These are phyloP conservation scores for Acer saccharum DNA, from an alignment of 345 rosid genomes.

Conservation along the genomic window DNA sequence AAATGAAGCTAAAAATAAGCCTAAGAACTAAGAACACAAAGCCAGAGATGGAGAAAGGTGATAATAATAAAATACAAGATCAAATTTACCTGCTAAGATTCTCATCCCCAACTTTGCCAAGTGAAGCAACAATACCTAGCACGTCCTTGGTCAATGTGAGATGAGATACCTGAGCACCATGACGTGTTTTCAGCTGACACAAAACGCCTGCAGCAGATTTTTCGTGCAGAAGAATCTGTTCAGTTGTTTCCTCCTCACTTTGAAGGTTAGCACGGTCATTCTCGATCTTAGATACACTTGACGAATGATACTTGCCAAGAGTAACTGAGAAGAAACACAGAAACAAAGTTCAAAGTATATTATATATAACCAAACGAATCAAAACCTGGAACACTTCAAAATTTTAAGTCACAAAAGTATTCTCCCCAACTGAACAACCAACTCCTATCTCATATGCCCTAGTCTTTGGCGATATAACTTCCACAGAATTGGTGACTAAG, in stretches of 20 bases:
- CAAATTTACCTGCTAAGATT: slow-evolving; percentile 74
- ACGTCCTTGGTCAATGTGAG: slow-evolving; percentile 53
- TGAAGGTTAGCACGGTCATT: slow-evolving; percentile 37
- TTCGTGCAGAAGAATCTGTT: slow-evolving; percentile 56
- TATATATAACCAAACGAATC: background rate
- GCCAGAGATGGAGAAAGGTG: slow-evolving; percentile 1
- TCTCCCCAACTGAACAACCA: slow-evolving; percentile 2
- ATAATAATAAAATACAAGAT: slow-evolving; percentile 12
- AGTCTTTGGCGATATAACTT: background rate
- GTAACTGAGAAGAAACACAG: slow-evolving; percentile 42
- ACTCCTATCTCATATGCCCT: background rate
- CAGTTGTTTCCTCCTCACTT: slow-evolving; percentile 55
- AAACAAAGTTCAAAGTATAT: slow-evolving; percentile 9
- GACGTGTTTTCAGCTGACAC: slow-evolving; percentile 46
- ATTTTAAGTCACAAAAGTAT: background rate
- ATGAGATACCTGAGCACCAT: slow-evolving; percentile 46
- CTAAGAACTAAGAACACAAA: background rate
- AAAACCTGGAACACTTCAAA: slow-evolving; percentile 1
- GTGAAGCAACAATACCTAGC: slow-evolving; percentile 77
- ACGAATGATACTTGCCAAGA: slow-evolving; percentile 60
- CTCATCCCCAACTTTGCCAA: slow-evolving; percentile 76
- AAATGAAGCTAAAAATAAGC: slow-evolving; percentile 1
- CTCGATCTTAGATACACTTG: slow-evolving; percentile 29
- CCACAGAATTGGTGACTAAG: background rate
- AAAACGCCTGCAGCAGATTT: slow-evolving; percentile 82